Percentiles rank a stretch among this genome's conserved stretches.
phyloP scores from a whole-genome alignment of 2,329 filamentous ascomycete species.

The Sphaerulina musiva region DNA sequence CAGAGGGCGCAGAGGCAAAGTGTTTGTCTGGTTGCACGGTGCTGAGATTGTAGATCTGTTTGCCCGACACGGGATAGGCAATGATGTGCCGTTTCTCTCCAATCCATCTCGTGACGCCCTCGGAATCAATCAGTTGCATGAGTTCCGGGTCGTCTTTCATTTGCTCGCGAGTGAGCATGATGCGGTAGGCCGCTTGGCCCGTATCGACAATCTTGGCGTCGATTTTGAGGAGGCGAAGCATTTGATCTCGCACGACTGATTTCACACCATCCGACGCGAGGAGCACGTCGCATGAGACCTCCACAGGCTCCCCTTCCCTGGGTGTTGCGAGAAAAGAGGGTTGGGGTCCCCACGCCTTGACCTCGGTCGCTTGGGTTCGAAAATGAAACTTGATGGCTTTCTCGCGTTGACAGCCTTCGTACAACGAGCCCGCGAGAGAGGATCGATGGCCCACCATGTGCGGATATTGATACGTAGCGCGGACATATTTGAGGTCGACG shows the following conservation, averaged over 20 bases:
- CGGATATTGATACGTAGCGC: slow-evolving; percentile 62
- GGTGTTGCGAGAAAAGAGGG: slow-evolving; percentile 56
- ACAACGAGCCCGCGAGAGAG: slow-evolving; percentile 63
- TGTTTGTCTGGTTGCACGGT: slow-evolving; percentile 56
- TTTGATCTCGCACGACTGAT: slow-evolving; percentile 41
- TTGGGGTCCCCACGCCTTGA: slow-evolving; percentile 55
- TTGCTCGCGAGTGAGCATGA: slow-evolving; percentile 63
- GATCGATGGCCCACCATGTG: slow-evolving; percentile 76
- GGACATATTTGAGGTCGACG: slow-evolving; percentile 62
- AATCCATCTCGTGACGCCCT: slow-evolving; percentile 68
- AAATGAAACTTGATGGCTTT: slow-evolving; percentile 63
- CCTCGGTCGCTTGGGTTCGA: slow-evolving; percentile 48
- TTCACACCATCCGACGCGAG: slow-evolving; percentile 48
- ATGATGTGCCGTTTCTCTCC: slow-evolving; percentile 70
- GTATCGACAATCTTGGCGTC: slow-evolving; percentile 58
- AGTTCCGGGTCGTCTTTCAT: slow-evolving; percentile 63
- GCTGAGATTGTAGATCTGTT: slow-evolving; percentile 61
- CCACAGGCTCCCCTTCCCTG: slow-evolving; percentile 48
- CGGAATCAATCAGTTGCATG: slow-evolving; percentile 58
- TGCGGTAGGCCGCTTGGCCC: slow-evolving; percentile 70
- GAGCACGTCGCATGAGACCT: slow-evolving; percentile 45
- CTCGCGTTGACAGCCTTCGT: slow-evolving; percentile 61
- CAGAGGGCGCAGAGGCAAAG: slow-evolving; percentile 52
- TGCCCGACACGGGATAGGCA: slow-evolving; percentile 64
- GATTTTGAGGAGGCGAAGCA: slow-evolving; percentile 50